Base-by-base conservation (phyloP, 1,284 basidiomycete species). In the Pseudozyma thailandica region DNA sequence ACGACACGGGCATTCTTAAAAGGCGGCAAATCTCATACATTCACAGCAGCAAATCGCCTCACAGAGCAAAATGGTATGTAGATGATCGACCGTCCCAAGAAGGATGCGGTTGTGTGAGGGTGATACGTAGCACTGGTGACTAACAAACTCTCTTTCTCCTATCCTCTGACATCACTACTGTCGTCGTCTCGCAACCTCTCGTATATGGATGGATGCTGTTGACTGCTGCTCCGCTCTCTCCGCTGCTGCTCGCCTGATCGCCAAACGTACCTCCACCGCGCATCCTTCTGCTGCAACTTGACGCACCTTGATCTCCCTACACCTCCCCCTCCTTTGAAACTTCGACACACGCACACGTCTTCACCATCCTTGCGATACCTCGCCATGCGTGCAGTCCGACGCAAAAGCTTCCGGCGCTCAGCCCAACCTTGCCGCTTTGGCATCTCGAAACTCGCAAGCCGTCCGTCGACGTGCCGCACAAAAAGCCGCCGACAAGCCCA, bases 401-500 rank as follows among this genome's bases (percentile, higher is more conserved):
- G 63, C 69, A 56, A 72, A 68, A 41, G 52, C 70, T n/a, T 42
- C 64, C 13, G 64, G 64, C 50, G 60, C 63, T 7, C 59, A 68
- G 55, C 63, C 74, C 45, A 76, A 76, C 58, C 69, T 76, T 49
- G 74, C 74, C 47, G 74, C 74, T 52, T 47, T 76, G 52, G 74
- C 74, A 18, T 64, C 56, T 51, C 66, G 58, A 49, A 66, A 74
- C 60, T 76, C 74, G 20, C 59, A 61, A 30, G 50, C 68, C 33
- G 68, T 76, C 37, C 66, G 74, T 39, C 74, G 94, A 84, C 88
- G 94, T 82, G 92, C 92, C 61, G 88, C 75, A 30, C 72, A 86
- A 55, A 85, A 87, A 48, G 85, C 88, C 70, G 90, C 87, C 16
- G 86, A 90, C 49, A 90, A 89, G 83, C 94, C 95, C 31, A 92